Base-by-base conservation (phyloP, 2,329 filamentous ascomycete species). In the Penicillium sp. region DNA sequence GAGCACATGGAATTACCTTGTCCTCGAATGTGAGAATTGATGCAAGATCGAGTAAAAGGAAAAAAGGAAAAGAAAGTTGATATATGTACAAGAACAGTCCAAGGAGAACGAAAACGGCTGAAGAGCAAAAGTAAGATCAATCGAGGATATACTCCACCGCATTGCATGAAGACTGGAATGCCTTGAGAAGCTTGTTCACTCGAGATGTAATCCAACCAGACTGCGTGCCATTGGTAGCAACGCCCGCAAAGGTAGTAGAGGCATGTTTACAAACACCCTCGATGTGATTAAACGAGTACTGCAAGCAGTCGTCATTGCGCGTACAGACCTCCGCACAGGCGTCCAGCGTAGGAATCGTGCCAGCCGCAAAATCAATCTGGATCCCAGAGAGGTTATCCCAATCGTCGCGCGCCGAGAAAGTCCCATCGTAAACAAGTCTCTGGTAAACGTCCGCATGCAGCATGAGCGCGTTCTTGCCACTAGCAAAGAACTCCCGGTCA, bases 401-500 rank as follows among this genome's bases (percentile, higher is more conserved):
- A 15, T 66, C 59, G 2, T 60, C 46, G 11, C 59, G 63, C 2
- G 57, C 57, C 9, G 59, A 49, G 9, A 57, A 52, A 23, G 46
- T 41, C 9, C 44, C 25, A 33, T 64, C 49, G 51, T 64, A 61
- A 19, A 70, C 58, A 8, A 65, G 29, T 25, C 66, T 59, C 9
- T 62, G 64, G 50, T 70, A 70, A 10, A 70, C 68, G 40, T 70
- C 68, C 7, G 59, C 58, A 50, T 70, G 68, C 10, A 70, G 43
- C 16, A 70, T 47, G 10, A 67, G 50, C 2, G 60, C 55, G 19
- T 68, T 68, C 38, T 67, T 66, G n/a, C 59, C 85, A 68, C 85
- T 85, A 70, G 83, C 80, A 71, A 86, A 86, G 65, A 83, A 76
- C 1, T 45, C 57, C 21, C 70, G 71, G 57, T 82, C 76, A 29